Percentiles rank a stretch among this genome's conserved stretches.
These are phyloP conservation scores for Buddleja alternifolia DNA, from an alignment of 257 asterid genomes.

Conservation along the genomic window DNA sequence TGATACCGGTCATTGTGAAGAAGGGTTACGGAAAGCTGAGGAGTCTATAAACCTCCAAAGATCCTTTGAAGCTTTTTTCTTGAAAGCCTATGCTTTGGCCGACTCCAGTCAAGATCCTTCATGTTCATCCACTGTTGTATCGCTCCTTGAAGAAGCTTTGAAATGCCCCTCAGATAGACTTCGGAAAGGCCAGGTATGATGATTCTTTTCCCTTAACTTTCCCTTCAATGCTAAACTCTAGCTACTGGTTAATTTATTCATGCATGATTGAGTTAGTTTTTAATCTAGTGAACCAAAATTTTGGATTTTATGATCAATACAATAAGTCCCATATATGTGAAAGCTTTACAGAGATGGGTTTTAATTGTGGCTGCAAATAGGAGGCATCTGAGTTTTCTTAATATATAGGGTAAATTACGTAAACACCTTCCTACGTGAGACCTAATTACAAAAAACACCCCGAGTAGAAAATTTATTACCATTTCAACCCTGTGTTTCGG, in stretches of 20 bases:
- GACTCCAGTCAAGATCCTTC: conserved; percentile 95
- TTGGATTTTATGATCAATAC: background rate
- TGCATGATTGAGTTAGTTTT: conserved; percentile 2
- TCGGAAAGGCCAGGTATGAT: conserved; percentile 95
- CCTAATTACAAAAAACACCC: no score
- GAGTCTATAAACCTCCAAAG: conserved; percentile 88
- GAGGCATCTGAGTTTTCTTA: background rate
- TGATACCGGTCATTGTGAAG: conserved; percentile 95
- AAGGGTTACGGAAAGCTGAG: conserved; percentile 93
- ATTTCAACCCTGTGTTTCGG: no score
- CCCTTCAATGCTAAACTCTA: background rate
- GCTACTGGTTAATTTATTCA: background rate
- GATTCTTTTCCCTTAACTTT: conserved; percentile 11
- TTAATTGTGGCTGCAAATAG: background rate
- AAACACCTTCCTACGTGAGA: no score
- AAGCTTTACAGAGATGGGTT: background rate
- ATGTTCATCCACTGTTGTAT: conserved; percentile 82
- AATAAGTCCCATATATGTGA: background rate
- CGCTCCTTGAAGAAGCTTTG: conserved; percentile 95
- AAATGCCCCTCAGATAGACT: conserved; percentile 98
- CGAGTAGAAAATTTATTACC: no score
- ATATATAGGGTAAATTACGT: background rate
- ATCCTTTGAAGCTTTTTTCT: conserved; percentile 97
- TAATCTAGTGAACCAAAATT: background rate
- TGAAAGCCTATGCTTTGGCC: conserved; percentile 98